Conservation (phyloP, 2,329 filamentous ascomycete species). For the Parascedosporium putredinis region DNA sequence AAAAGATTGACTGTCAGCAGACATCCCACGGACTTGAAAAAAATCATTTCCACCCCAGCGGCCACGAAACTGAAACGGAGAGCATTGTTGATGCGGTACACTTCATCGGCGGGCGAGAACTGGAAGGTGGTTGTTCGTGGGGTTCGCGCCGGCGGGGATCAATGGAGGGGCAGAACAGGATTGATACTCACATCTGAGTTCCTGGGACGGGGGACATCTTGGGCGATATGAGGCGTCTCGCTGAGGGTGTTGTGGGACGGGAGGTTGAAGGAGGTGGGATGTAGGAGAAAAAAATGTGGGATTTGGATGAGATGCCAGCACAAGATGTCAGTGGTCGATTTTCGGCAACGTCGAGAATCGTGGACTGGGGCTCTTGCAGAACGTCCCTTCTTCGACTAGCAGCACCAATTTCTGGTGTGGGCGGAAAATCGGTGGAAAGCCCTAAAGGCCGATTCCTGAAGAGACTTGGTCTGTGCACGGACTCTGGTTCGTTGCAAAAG, state of each 20-base stretch:
- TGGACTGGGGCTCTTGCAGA: neutral
- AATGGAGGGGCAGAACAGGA: conserved; percentile 9
- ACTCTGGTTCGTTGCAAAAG: neutral
- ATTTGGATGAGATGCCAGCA: conserved; percentile 6
- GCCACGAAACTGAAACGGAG: no score
- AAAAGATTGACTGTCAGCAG: conserved; percentile 5
- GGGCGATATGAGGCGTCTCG: conserved; percentile 6
- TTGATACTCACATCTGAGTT: conserved; percentile 48
- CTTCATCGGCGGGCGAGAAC: no score
- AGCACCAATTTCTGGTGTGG: conserved; percentile 9
- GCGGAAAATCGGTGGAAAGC: conserved; percentile 7
- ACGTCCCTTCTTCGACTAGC: neutral
- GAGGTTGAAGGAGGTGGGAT: conserved; percentile 1
- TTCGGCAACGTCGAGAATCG: conserved; percentile 5
- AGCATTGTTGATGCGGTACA: no score
- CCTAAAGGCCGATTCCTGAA: conserved; percentile 6
- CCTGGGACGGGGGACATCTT: conserved; percentile 35
- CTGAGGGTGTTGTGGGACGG: neutral
- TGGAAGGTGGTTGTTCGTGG: neutral
- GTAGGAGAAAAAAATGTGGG: conserved; percentile 1
- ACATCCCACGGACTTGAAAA: conserved; percentile 5
- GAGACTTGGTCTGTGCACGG: conserved; percentile 2
- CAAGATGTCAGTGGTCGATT: conserved; percentile 9
- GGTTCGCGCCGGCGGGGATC: neutral
- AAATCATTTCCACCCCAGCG: conserved; percentile 4